Conservation (phyloP, 345 rosid species). For the Hypericum androsaemum region DNA sequence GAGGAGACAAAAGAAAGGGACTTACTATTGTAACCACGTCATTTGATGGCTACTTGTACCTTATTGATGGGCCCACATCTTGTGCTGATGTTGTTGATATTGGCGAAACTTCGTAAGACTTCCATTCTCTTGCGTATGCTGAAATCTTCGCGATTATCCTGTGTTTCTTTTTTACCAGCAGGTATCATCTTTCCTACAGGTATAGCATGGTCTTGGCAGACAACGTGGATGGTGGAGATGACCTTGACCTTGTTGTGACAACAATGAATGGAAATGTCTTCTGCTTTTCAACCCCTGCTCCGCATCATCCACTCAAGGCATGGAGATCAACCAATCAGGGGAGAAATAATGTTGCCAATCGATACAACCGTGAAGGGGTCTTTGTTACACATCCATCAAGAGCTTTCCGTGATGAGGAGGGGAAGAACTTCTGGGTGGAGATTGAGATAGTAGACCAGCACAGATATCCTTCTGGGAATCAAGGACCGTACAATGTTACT, state of each 20-base stretch:
- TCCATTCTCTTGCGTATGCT: conserved; percentile 5
- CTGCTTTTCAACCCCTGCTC: conserved; percentile 94
- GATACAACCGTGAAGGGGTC: not conserved
- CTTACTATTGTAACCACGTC: conserved; percentile 89
- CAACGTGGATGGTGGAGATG: conserved; percentile 99
- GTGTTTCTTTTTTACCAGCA: conserved; percentile 6
- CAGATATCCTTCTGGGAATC: conserved; percentile 82
- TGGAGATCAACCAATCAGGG: conserved; percentile 93
- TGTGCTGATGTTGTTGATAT: conserved; percentile 96
- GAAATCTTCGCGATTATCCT: conserved; percentile 1
- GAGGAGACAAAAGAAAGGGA: conserved; percentile 70
- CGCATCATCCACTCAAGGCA: conserved; percentile 97
- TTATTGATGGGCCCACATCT: conserved; percentile 95
- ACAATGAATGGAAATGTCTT: conserved; percentile 99
- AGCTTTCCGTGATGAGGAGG: conserved; percentile 97
- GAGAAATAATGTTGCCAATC: conserved; percentile 72
- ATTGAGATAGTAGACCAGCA: conserved; percentile 80
- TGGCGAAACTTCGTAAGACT: conserved; percentile 95
- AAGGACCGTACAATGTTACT: conserved; percentile 89
- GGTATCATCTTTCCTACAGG: conserved; percentile 32
- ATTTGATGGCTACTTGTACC: conserved; percentile 92
- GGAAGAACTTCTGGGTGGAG: conserved; percentile 95
- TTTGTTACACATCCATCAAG: conserved; percentile 46
- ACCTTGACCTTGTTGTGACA: conserved; percentile 92
- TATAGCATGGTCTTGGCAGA: conserved; percentile 98